phyloP scores from a whole-genome alignment of 352 stramenopile species.

The Globisporangium cystogenes region DNA sequence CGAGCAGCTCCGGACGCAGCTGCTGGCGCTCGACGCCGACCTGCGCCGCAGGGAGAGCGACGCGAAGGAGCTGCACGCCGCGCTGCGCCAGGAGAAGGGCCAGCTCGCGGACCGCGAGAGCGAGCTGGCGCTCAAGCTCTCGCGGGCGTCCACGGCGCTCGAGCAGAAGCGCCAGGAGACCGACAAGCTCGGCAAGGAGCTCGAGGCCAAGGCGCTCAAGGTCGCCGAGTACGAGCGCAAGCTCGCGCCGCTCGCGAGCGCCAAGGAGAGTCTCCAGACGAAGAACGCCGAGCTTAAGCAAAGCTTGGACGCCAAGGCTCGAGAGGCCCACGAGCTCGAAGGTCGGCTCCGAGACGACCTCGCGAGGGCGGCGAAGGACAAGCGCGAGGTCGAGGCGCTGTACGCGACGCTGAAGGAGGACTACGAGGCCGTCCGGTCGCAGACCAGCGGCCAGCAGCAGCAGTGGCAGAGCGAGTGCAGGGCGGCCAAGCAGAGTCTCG shows the following conservation, averaged over 20 bases:
- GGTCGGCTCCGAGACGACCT: slow-evolving; percentile 47
- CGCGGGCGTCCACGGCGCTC: slow-evolving; percentile 19
- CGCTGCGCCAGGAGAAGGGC: slow-evolving; percentile 21
- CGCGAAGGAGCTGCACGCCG: slow-evolving; percentile 27
- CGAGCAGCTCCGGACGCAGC: slow-evolving; percentile 27
- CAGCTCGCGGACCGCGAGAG: slow-evolving; percentile 24
- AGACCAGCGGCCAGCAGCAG: slow-evolving; percentile 28
- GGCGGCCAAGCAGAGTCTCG: slow-evolving; percentile 38
- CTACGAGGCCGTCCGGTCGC: slow-evolving; percentile 31
- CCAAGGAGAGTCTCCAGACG: slow-evolving; percentile 47
- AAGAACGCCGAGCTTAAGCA: slow-evolving; percentile 58
- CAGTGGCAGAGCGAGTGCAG: slow-evolving; percentile 44
- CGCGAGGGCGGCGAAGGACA: slow-evolving; percentile 36
- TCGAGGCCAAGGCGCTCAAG: slow-evolving; percentile 39
- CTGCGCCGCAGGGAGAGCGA: slow-evolving; percentile 33
- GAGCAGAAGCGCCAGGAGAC: slow-evolving; percentile 62
- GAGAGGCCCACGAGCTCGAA: slow-evolving; percentile 47
- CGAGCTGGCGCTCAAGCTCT: slow-evolving; percentile 25
- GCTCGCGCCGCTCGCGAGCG: slow-evolving; percentile 31
- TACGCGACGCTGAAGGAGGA: slow-evolving; percentile 47
- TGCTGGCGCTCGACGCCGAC: slow-evolving; percentile 43
- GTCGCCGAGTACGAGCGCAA: slow-evolving; percentile 57
- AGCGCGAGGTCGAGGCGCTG: slow-evolving; percentile 47
- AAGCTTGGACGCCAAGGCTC: slow-evolving; percentile 37
- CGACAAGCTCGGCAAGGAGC: slow-evolving; percentile 46